Evolutionary conservation across 2,329 filamentous ascomycete genomes (phyloP).

Genomic region (Ophiostoma fasciatum): DNA sequence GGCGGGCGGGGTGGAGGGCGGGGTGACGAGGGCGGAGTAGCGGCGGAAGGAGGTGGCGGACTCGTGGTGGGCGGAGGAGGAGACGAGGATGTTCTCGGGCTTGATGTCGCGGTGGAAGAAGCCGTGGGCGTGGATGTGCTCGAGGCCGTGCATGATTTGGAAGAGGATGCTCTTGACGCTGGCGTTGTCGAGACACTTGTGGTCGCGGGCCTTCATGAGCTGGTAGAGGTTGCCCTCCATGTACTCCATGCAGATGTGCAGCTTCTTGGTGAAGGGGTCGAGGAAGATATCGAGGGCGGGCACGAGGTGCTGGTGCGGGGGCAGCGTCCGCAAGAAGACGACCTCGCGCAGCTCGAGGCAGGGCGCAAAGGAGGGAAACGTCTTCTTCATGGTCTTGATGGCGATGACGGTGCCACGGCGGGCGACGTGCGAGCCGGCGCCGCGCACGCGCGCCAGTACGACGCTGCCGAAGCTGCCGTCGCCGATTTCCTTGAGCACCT

Average conservation of each 20-base stretch:
- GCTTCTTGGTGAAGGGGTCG: slow-evolving; percentile 86
- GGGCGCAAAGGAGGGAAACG: slow-evolving; percentile 78
- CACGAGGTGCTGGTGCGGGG: slow-evolving; percentile 81
- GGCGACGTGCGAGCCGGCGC: slow-evolving; percentile 76
- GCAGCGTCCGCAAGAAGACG: slow-evolving; percentile 84
- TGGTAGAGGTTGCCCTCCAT: slow-evolving; percentile 99
- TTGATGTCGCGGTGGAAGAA: slow-evolving; percentile 99
- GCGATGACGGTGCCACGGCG: slow-evolving; percentile 87
- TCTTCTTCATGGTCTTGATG: slow-evolving; percentile 99
- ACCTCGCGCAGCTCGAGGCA: slow-evolving; percentile 93
- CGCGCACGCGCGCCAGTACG: slow-evolving; percentile 77
- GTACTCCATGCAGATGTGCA: slow-evolving; percentile 98
- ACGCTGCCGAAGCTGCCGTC: slow-evolving; percentile 98
- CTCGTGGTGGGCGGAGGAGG: slow-evolving; percentile 74
- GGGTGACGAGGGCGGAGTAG: slow-evolving; percentile 86
- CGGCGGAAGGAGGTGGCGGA: slow-evolving; percentile 73
- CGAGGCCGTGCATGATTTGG: slow-evolving; percentile 89
- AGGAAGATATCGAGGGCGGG: slow-evolving; percentile 96
- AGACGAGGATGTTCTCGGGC: slow-evolving; percentile 95
- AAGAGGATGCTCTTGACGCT: slow-evolving; percentile 97
- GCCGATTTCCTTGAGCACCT: slow-evolving; percentile 94
- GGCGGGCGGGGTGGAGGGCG: slow-evolving; percentile 79
- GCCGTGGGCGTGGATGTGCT: slow-evolving; percentile 92
- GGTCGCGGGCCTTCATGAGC: slow-evolving; percentile 94
- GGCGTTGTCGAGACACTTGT: slow-evolving; percentile 77